These are phyloP conservation scores for Trematosphaeria pertusa DNA, from an alignment of 2,329 filamentous ascomycete species.

Conservation along the genomic window DNA sequence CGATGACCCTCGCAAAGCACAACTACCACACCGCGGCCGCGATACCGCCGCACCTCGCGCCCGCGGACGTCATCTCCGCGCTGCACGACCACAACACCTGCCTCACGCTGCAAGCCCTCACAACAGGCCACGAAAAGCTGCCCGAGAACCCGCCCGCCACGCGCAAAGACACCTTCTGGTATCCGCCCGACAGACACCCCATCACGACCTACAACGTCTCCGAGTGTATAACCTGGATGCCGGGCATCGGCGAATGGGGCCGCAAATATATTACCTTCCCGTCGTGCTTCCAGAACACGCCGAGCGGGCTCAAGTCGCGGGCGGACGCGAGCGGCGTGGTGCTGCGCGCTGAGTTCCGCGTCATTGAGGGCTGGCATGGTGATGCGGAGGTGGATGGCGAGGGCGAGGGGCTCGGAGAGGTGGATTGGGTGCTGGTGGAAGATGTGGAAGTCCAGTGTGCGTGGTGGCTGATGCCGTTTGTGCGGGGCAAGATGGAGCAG, in stretches of 20 bases:
- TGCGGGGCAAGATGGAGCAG: conserved; percentile 40
- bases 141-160: conserved; percentile 27
- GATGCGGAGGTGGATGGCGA: conserved; percentile 40
- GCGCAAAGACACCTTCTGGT: conserved; percentile 45
- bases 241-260: conserved; percentile 38
- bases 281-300: conserved; percentile 41
- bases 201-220: conserved; percentile 39
- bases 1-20: conserved; percentile 33
- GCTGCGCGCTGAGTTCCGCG: conserved; percentile 41
- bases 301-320: conserved; percentile 39
- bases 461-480: conserved; percentile 47
- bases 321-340: conserved; percentile 39
- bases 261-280: conserved; percentile 42
- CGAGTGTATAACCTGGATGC: conserved; percentile 38
- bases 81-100: conserved; percentile 45
- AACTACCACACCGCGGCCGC: conserved; percentile 39
- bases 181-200: conserved; percentile 36
- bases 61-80: conserved; percentile 33
- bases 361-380: conserved; percentile 32
- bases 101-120: conserved; percentile 43
- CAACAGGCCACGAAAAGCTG: conserved; percentile 35
- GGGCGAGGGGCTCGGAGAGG: conserved; percentile 39
- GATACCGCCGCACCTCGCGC: conserved; percentile 36
- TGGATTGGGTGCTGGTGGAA: conserved; percentile 43
- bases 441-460: conserved; percentile 43